A percentile compares a stretch with the other conserved stretches of the same genome.
phyloP scores from a whole-genome alignment of 2,329 filamentous ascomycete species.

The Ophiostoma ulmi region DNA sequence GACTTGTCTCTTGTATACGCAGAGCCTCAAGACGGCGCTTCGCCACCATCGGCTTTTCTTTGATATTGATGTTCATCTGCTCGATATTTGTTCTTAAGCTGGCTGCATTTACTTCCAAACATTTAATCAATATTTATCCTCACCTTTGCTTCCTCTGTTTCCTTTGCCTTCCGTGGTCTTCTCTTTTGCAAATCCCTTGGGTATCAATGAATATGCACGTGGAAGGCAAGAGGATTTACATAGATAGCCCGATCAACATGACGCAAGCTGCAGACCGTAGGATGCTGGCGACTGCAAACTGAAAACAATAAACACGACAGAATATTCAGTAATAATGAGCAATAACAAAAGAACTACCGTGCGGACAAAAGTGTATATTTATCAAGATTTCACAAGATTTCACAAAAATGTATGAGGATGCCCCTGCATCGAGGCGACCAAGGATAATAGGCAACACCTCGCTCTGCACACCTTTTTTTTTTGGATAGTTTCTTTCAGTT shows the following conservation, averaged over 20 bases:
- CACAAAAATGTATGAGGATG: not conserved
- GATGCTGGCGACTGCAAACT: not conserved
- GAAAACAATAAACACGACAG: not conserved
- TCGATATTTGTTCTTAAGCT: no score
- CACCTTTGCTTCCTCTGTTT: not conserved
- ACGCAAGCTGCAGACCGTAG: not conserved
- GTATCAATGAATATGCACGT: constrained; percentile 7
- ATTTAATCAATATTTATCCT: no score
- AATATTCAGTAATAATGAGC: not conserved
- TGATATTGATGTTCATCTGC: not conserved
- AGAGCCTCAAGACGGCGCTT: not conserved
- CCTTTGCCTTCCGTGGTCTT: not conserved
- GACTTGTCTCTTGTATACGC: not conserved
- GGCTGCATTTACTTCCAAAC: no score
- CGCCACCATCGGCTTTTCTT: not conserved
- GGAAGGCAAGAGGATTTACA: not conserved
- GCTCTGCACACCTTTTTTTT: not conserved
- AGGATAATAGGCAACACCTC: not conserved
- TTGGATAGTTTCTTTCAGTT: not conserved
- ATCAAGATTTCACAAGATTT: not conserved
- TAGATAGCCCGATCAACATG: not conserved
- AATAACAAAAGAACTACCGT: not conserved
- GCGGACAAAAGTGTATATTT: not conserved
- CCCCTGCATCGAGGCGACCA: not conserved
- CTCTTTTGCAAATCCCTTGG: not conserved